These are phyloP conservation scores for Annulohypoxylon moriforme DNA, from an alignment of 495 filamentous ascomycete species.

Conservation along the genomic window DNA sequence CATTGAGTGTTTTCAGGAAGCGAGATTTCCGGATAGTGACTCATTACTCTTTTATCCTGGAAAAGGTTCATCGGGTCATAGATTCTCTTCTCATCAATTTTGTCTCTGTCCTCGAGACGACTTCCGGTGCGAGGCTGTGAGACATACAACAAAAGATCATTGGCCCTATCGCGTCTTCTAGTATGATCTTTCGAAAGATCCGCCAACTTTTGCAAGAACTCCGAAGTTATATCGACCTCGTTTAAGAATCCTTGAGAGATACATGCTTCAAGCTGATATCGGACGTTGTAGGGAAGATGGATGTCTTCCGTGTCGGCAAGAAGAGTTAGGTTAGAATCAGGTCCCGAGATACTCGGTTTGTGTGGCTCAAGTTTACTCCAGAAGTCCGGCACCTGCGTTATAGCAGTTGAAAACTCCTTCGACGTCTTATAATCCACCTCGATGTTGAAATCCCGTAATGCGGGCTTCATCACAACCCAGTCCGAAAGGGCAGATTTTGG, in stretches of 20 bases:
- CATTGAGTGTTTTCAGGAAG: slow-evolving; percentile 79
- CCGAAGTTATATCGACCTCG: slow-evolving; percentile 74
- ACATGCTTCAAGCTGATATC: slow-evolving; percentile 94
- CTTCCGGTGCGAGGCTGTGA: slow-evolving; percentile 43
- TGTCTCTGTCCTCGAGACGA: slow-evolving; percentile 40
- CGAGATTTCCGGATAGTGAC: slow-evolving; percentile 61
- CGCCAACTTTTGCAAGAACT: slow-evolving; percentile 72
- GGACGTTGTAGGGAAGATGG: slow-evolving; percentile 74
- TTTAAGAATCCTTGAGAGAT: slow-evolving; percentile 83
- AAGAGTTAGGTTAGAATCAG: slow-evolving; percentile 48
- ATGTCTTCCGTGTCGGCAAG: slow-evolving; percentile 52
- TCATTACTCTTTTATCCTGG: slow-evolving; percentile 55
- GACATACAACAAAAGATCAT: slow-evolving; percentile 54
- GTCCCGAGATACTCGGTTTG: slow-evolving; percentile 1
- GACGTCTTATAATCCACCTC: slow-evolving; percentile 49
- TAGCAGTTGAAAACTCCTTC: slow-evolving; percentile 44
- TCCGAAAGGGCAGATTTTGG: slow-evolving; percentile 34
- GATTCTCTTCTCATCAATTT: slow-evolving; percentile 63
- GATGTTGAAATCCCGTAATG: slow-evolving; percentile 82
- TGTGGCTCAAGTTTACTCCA: slow-evolving; percentile 70
- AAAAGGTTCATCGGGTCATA: slow-evolving; percentile 84
- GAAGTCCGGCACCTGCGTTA: slow-evolving; percentile 45
- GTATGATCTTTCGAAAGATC: slow-evolving; percentile 51
- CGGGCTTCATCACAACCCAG: slow-evolving; percentile 61
- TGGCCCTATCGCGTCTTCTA: slow-evolving; percentile 48